Evolutionary conservation across 140 eudicot species (phyloP), one percentile per base, ranked within the genome.

Genomic region (Cichorium intybus): DNA sequence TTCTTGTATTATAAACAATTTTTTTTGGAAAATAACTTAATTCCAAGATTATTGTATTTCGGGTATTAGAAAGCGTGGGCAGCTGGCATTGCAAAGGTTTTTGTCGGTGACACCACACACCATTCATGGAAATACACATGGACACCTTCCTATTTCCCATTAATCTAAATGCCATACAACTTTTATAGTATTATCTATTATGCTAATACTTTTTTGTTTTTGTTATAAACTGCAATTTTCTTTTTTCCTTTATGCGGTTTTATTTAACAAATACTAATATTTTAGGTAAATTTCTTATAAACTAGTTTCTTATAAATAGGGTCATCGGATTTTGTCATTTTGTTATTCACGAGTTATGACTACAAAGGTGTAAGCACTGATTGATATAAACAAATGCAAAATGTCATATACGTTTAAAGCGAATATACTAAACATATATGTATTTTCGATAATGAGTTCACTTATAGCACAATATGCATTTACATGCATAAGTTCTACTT

Each of bases 21-120:
- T n/a, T n/a, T n/a, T n/a, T n/a, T n/a, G n/a, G n/a, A n/a, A n/a
- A n/a, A n/a, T n/a, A n/a, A n/a, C n/a, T n/a, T n/a, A n/a, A n/a
- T n/a, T n/a, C n/a, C n/a, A n/a, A n/a, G n/a, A n/a, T n/a, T n/a
- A n/a, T n/a, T n/a, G n/a, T n/a, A n/a, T n/a, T n/a, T n/a, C n/a
- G n/a, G n/a, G n/a, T n/a, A n/a, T n/a, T 27, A 49, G 60, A 62
- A 39, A 24, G 37, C 24, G 54, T 41, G 49, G 74, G 66, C 68
- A 70, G 75, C 68, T 70, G 68, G 75, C 60, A 33, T 49, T 31
- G 41, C 61, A 51, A 49, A 27, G 50, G 47, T 24, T 72, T 52
- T 21, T 72, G 77, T 72, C 77, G 77, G 77, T 53, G 77, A 39
- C 64, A 62, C 67, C 75, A 4, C 60, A 56, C 24, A 39, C 34